phyloP scores from a whole-genome alignment of 129 eudicot species.

The Lactuca sativa region DNA sequence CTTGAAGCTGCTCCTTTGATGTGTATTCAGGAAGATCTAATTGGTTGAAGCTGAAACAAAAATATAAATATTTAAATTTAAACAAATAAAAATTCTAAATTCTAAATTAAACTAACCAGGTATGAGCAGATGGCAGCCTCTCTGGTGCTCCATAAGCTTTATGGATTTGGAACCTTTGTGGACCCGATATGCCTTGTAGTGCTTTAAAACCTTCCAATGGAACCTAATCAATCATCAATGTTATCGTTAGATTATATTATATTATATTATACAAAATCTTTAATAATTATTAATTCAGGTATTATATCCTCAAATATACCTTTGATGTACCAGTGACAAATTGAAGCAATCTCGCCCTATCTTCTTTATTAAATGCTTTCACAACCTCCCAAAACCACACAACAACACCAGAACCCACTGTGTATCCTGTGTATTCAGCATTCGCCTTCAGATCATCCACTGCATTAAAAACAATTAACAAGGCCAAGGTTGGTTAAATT shows the following conservation, averaged over 20 bases:
- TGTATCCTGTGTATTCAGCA: constrained; percentile 92
- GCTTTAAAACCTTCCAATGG: constrained; percentile 97
- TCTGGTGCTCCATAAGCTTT: constrained; percentile 99
- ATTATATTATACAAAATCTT: too few species aligned
- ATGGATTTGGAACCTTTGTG: constrained; percentile 96
- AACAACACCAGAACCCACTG: constrained; percentile 66
- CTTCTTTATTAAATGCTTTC: constrained; percentile 83
- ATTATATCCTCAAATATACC: constrained; percentile 38
- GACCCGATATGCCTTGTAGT: constrained; percentile 97
- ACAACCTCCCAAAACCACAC: constrained; percentile 99
- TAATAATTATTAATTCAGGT: too few species aligned
- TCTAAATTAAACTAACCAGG: constrained; percentile 53
- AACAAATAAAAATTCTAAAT: neutral
- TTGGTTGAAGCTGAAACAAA: constrained; percentile 70
- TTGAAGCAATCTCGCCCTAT: constrained; percentile 88
- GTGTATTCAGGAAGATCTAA: constrained; percentile 96
- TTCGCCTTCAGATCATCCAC: constrained; percentile 97
- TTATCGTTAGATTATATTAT: neutral
- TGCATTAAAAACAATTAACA: constrained; percentile 30
- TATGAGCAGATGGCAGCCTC: constrained; percentile 97
- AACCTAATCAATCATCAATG: constrained; percentile 41
- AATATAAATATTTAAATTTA: neutral
- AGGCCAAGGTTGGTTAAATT: too few species aligned
- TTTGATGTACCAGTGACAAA: constrained; percentile 98
- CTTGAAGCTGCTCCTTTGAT: constrained; percentile 91